Base-by-base conservation (phyloP, 2,329 filamentous ascomycete species). In the Fonsecaea multimorphosa region DNA sequence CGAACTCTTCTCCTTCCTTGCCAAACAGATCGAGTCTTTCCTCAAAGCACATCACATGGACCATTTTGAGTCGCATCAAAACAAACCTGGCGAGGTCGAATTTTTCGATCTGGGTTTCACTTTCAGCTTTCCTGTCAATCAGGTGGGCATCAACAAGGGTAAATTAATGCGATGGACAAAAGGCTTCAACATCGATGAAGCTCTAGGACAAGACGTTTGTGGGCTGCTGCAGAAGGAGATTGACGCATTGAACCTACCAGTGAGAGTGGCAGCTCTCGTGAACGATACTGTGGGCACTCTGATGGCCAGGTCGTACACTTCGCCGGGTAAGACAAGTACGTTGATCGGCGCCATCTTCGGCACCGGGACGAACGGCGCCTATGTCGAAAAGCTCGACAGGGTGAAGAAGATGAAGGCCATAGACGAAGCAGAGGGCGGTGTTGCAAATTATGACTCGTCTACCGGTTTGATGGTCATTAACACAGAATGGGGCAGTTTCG, bases 281-380 rank as follows among this genome's bases (percentile, higher is more conserved):
- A 99, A 99, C 77, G 95, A 99, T 77, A 98, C 95, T 0, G 95
- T 98, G 6, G 95, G 95, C 58, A 99, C 95, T 1, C 86, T 99
- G 40, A 97, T 99, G 94, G 94, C 95, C 34, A 90, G 95, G 72
- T 96, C 94, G 0, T 99, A 99, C 80, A 94, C 93, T 5, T 94
- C 92, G 16, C 92, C 91, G 4, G 92, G 92, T 67, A 93, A 94
- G 83, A 90, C 90, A 0, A 88, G 90, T 54, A 94, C 95, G 3
- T 82, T 98, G 9, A 82, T 99, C n/a, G 95, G 95, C 60, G 94
- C 93, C 69, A 99, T 99, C 74, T 99, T 99, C 73, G 94, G 94
- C 72, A 99, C 94, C 2, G 94, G 94, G 70, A 98, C 94, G 75
- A 99, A 99, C 76, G 95, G 95, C 61, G 95, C 95, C 1, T 99